phyloP scores from a whole-genome alignment of 2,329 filamentous ascomycete species.

The Fusarium citri region DNA sequence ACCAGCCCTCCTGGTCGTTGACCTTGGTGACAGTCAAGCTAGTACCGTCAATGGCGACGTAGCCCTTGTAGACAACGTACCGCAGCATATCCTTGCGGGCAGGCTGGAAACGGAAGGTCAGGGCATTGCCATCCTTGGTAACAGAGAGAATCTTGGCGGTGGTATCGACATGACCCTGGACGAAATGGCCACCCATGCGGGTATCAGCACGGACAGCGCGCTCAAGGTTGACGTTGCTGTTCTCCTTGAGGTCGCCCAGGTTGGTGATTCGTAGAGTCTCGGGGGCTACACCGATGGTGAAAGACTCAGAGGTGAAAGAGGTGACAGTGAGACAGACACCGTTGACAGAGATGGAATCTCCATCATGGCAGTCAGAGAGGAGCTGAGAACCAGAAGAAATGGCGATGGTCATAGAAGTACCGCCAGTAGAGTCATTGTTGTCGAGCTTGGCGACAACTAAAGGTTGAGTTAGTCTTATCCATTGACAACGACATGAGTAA shows the following conservation, averaged over 20 bases:
- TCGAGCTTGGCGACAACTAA: slow-evolving; percentile 87
- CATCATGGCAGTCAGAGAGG: slow-evolving; percentile 83
- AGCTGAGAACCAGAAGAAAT: slow-evolving; percentile 75
- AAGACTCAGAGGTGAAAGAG: slow-evolving; percentile 63
- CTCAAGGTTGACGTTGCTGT: slow-evolving; percentile 88
- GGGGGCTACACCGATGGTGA: slow-evolving; percentile 94
- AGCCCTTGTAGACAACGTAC: slow-evolving; percentile 97
- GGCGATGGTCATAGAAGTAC: slow-evolving; percentile 89
- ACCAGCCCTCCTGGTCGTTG: slow-evolving; percentile 81
- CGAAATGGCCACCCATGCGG: slow-evolving; percentile 97
- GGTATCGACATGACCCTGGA: slow-evolving; percentile 97
- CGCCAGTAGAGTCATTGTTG: slow-evolving; percentile 82
- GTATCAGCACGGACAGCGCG: slow-evolving; percentile 90
- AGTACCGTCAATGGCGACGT: slow-evolving; percentile 92
- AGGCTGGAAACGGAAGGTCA: slow-evolving; percentile 86
- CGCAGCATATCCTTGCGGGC: slow-evolving; percentile 75
- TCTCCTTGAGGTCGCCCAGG: slow-evolving; percentile 77
- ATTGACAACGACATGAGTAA: slow-evolving; percentile 29
- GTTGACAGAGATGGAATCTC: slow-evolving; percentile 95
- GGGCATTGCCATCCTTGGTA: slow-evolving; percentile 86
- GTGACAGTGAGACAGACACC: slow-evolving; percentile 95
- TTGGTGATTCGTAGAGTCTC: slow-evolving; percentile 97
- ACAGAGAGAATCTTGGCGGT: slow-evolving; percentile 79
- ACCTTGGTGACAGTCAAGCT: slow-evolving; percentile 93
- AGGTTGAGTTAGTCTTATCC: slow-evolving; percentile 46